Percentiles rank a stretch among this genome's conserved stretches.
Conservation (phyloP, 371 early-diverging fungal species). For the Conidiobolus incongruus region DNA sequence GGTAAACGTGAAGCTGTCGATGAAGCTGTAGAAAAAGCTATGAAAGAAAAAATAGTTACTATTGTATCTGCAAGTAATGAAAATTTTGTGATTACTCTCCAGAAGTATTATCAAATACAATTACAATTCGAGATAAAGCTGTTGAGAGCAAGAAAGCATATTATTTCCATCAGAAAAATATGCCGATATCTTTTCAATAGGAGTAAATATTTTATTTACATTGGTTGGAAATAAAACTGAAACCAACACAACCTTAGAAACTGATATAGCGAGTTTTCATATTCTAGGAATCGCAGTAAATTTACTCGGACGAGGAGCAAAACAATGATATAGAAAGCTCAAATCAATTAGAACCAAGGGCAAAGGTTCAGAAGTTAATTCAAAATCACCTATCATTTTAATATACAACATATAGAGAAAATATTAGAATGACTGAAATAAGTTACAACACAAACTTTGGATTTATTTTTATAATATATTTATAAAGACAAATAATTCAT, state of each 20-base stretch:
- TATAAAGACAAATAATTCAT: too few relatives aligned
- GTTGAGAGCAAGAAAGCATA: constrained; percentile 24
- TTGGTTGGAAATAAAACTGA: constrained; percentile 12
- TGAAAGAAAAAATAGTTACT: constrained; percentile 17
- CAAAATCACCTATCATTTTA: too few relatives aligned
- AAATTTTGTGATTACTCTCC: constrained; percentile 35
- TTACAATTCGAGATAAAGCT: constrained; percentile 33
- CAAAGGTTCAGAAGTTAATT: too few relatives aligned
- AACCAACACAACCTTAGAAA: constrained; percentile 31
- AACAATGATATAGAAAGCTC: too few relatives aligned
- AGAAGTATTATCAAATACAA: constrained; percentile 14
- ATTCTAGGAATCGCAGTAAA: constrained; percentile 59
- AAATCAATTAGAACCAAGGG: too few relatives aligned
- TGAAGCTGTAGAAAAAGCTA: neutral
- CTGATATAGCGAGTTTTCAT: constrained; percentile 63
- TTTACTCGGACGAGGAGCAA: too few relatives aligned
- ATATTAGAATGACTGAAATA: too few relatives aligned
- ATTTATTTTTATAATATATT: too few relatives aligned
- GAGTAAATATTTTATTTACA: constrained; percentile 12
- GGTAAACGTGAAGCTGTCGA: neutral
- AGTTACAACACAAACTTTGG: too few relatives aligned
- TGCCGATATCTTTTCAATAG: constrained; percentile 38
- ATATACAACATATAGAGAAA: too few relatives aligned
- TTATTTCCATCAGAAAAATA: constrained; percentile 60
- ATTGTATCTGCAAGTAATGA: constrained; percentile 42